Evolutionary conservation across 2,329 filamentous ascomycete species (phyloP).

Genomic region (Colletotrichum karsti): DNA sequence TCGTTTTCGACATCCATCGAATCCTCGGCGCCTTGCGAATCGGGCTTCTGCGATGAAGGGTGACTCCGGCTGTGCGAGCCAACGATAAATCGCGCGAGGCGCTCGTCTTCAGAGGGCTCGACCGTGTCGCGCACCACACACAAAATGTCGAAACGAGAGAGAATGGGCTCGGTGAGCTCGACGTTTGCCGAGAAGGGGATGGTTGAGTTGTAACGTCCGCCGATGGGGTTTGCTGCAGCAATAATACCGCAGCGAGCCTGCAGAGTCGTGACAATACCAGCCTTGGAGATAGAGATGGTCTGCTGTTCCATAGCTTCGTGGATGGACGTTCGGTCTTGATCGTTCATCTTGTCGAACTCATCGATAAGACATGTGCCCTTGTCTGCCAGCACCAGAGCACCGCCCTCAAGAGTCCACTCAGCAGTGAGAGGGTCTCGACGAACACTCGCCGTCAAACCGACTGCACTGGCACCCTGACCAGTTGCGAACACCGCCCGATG

Average conservation of each 20-base stretch:
- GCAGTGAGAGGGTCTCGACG: slow-evolving; percentile 93
- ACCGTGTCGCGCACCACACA: slow-evolving; percentile 97
- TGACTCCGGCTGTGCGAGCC: slow-evolving; percentile 93
- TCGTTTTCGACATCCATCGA: slow-evolving; percentile 73
- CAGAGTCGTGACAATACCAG: slow-evolving; percentile 95
- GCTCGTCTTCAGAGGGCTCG: slow-evolving; percentile 90
- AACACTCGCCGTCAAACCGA: slow-evolving; percentile 96
- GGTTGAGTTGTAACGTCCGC: slow-evolving; percentile 95
- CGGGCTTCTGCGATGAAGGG: slow-evolving; percentile 52
- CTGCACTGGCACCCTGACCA: slow-evolving; percentile 94
- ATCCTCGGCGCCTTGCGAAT: slow-evolving; percentile 54
- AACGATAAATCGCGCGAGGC: slow-evolving; percentile 93
- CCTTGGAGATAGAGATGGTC: slow-evolving; percentile 98
- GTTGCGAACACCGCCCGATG: slow-evolving; percentile 97
- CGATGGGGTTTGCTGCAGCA: slow-evolving; percentile 95
- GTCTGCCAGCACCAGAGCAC: slow-evolving; percentile 93
- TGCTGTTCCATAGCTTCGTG: slow-evolving; percentile 99
- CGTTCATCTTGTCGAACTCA: slow-evolving; percentile 99
- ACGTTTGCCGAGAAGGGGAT: slow-evolving; percentile 97
- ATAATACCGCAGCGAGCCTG: slow-evolving; percentile 97
- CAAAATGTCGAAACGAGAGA: slow-evolving; percentile 97
- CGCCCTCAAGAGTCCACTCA: slow-evolving; percentile 97
- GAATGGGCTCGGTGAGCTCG: slow-evolving; percentile 93
- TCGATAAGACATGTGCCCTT: slow-evolving; percentile 96
- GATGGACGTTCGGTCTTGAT: slow-evolving; percentile 96